phyloP scores from a whole-genome alignment of 306 rosid genomes.

The Ziziphus jujuba region DNA sequence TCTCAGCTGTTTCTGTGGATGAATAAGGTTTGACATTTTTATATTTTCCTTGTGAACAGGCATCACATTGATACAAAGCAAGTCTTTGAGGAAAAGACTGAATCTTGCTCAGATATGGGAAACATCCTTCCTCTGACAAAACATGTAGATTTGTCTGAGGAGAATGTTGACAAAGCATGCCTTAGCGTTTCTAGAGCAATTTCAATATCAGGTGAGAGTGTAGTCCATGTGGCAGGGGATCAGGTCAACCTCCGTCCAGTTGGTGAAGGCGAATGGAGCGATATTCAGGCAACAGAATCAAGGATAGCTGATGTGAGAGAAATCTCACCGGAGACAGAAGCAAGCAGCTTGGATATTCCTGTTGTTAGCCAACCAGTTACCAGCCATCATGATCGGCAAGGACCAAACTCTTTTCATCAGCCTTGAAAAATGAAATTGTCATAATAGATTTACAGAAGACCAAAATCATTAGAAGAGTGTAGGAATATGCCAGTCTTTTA shows the following conservation, averaged over 20 bases:
- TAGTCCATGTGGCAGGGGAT: constrained; percentile 70
- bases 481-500: constrained; percentile 34
- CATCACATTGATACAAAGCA: constrained; percentile 75
- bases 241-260: constrained; percentile 60
- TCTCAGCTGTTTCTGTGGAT: too few relatives aligned
- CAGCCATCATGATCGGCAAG: constrained; percentile 67
- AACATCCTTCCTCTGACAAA: constrained; percentile 56
- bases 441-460: constrained; percentile 16
- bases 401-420: constrained; percentile 55
- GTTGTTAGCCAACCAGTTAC: constrained; percentile 73
- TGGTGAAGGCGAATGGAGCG: constrained; percentile 85
- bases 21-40: too few relatives aligned
- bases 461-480: constrained; percentile 18
- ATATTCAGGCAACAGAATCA: constrained; percentile 89
- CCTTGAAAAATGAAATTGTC: constrained; percentile 43
- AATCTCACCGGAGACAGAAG: constrained; percentile 65
- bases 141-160: constrained; percentile 80
- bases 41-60: constrained; percentile 39
- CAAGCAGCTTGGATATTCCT: constrained; percentile 89
- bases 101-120: constrained; percentile 63
- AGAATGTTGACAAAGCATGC: constrained; percentile 97
- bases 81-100: constrained; percentile 81
- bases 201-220: constrained; percentile 69
- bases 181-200: constrained; percentile 72
- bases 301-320: constrained; percentile 94